These are phyloP conservation scores for Emericellopsis atlantica DNA, from an alignment of 2,329 filamentous ascomycete genomes.

Conservation along the genomic window DNA sequence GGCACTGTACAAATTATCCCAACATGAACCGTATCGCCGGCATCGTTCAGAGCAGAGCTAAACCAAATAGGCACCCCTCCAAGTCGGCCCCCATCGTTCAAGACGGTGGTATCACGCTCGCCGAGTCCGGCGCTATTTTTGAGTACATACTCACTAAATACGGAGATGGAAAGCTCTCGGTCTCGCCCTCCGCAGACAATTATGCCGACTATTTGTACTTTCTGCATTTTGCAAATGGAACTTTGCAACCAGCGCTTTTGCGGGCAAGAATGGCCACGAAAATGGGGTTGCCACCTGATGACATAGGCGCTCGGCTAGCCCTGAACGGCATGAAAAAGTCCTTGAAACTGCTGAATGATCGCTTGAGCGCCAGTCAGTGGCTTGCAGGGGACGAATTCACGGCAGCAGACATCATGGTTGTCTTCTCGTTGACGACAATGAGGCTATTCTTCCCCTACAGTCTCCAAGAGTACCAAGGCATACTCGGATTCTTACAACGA, in stretches of 20 bases:
- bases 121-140: slow-evolving; percentile 45
- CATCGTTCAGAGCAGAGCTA: no score
- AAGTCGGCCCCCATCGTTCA: slow-evolving; percentile 43
- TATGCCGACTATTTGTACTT: slow-evolving; percentile 54
- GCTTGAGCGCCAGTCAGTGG: slow-evolving; percentile 34
- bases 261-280: neutral
- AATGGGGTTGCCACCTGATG: neutral
- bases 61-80: neutral
- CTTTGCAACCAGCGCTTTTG: slow-evolving; percentile 23
- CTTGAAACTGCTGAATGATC: slow-evolving; percentile 36
- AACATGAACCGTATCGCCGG: no score
- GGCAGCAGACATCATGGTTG: slow-evolving; percentile 52
- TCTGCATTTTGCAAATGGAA: slow-evolving; percentile 44
- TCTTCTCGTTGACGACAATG: slow-evolving; percentile 49
- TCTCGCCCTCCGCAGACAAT: slow-evolving; percentile 8
- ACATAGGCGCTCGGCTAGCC: neutral
- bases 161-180: slow-evolving; percentile 22
- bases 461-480: slow-evolving; percentile 24
- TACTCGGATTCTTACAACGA: slow-evolving; percentile 32
- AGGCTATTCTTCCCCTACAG: slow-evolving; percentile 34
- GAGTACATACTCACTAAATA: slow-evolving; percentile 50
- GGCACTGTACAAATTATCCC: slow-evolving; percentile 9
- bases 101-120: slow-evolving; percentile 39
- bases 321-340: slow-evolving; percentile 6
- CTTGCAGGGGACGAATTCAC: slow-evolving; percentile 50